Base-by-base conservation (phyloP, 2,329 filamentous ascomycete species). In the Phaeosphaeria sp. region DNA sequence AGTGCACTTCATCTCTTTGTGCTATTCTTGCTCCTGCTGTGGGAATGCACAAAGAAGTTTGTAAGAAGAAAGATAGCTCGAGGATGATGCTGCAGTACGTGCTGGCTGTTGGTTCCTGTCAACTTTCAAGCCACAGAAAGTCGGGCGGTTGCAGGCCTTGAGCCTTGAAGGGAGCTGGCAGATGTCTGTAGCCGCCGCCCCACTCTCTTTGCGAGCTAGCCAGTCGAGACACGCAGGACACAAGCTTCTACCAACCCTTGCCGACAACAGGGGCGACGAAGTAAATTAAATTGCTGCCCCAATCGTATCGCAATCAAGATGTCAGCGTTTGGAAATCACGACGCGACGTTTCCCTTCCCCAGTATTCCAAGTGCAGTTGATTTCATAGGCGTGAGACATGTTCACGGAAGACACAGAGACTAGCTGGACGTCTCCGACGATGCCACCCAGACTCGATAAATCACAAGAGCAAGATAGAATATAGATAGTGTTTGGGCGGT, bases 111-210 rank as follows among this genome's bases (percentile, higher is more conserved):
- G 30, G 15, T 7, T 36, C 30, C 15, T 13, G 30, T 13, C 30
- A 36, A 36, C 30, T 36, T 36, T 36, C 18, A 57, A 62, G 51
- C 46, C 51, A 53, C 49, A 42, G 50, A 42, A 24, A 24, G 53
- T 44, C 52, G 43, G 52, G 61, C 63, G 61, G 63, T 49, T 64
- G 60, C 36, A 49, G 30, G 36, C 11, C 3, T 7, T 36, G 51
- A 50, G 40, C 40, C 44, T 33, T 33, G 50, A 49, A n/a, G n/a
- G n/a, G 48, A 39, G 13, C n/a, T 48, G 51, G 30, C 40, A 44
- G 33, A 47, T 49, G 46, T 48, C 30, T 40, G 44, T 61, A 63
- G 54, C 60, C 63, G 63, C 57, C 60, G 17, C 20, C 55, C 60
- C 59, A 61, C 13, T 39, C 54, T 39, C 24, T 53, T 45, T 45